These are phyloP conservation scores for Sarocladium strictum DNA, from an alignment of 2,329 filamentous ascomycete genomes.

Conservation along the genomic window DNA sequence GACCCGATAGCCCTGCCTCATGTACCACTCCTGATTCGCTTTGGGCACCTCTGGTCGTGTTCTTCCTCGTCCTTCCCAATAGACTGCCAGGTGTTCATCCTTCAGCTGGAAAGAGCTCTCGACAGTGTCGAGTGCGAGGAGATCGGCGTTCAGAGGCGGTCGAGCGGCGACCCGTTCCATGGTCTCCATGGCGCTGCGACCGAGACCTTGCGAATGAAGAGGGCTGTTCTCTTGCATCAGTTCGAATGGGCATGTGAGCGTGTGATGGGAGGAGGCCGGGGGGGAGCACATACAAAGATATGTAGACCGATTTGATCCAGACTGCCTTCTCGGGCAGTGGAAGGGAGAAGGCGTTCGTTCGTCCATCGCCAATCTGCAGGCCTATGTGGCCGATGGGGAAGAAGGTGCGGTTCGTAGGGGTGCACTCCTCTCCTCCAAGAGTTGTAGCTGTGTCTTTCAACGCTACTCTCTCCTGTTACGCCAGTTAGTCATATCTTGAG, in stretches of 20 bases:
- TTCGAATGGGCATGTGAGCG: not conserved
- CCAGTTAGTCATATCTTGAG: too few relatives aligned
- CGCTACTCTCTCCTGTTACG: conserved; percentile 24
- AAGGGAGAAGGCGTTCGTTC: conserved; percentile 25
- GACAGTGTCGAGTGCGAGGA: conserved; percentile 30
- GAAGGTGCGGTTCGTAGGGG: conserved; percentile 25
- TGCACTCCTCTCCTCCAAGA: conserved; percentile 20
- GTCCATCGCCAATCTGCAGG: conserved; percentile 25
- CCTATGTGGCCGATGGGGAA: conserved; percentile 35
- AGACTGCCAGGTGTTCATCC: conserved; percentile 16
- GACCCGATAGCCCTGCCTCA: conserved; percentile 20
- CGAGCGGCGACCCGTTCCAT: conserved; percentile 25
- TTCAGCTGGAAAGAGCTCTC: conserved; percentile 22
- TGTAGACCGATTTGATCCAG: conserved; percentile 35
- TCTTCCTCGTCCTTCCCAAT: conserved; percentile 22
- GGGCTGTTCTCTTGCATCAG: conserved; percentile 14
- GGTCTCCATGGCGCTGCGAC: conserved; percentile 28
- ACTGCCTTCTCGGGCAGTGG: conserved; percentile 21
- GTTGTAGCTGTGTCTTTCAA: conserved; percentile 29
- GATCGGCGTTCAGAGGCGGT: conserved; percentile 25
- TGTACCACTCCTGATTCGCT: conserved; percentile 26
- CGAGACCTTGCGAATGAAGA: conserved; percentile 29
- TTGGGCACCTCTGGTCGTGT: conserved; percentile 20
- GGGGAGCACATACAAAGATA: conserved; percentile 25
- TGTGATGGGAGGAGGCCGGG: not conserved